Percentiles rank a stretch among this genome's conserved stretches.
These are phyloP conservation scores for Phytophthora sp. DNA, from an alignment of 352 stramenopile genomes.

Conservation along the genomic window DNA sequence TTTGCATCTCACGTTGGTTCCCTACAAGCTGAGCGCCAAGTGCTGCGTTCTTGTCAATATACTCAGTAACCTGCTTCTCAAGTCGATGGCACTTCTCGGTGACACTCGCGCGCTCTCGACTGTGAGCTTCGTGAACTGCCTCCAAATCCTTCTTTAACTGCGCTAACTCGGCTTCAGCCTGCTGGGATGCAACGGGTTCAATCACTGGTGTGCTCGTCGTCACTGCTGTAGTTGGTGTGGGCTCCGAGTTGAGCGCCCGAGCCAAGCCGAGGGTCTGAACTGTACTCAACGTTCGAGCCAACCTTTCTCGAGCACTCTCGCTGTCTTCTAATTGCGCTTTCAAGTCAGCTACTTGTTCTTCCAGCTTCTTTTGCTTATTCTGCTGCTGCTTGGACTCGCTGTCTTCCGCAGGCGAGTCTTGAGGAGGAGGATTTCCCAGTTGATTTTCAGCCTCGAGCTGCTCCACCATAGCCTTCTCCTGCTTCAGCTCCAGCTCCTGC, in stretches of 20 bases:
- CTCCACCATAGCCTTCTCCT: slow-evolving; percentile 34
- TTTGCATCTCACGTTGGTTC: slow-evolving; percentile 44
- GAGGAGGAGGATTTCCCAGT: neutral
- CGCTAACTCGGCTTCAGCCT: slow-evolving; percentile 24
- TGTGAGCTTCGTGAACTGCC: slow-evolving; percentile 9
- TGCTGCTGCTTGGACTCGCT: slow-evolving; percentile 6
- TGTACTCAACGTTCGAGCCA: slow-evolving; percentile 62
- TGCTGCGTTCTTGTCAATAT: slow-evolving; percentile 22
- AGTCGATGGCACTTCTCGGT: slow-evolving; percentile 22
- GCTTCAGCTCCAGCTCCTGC: slow-evolving; percentile 31
- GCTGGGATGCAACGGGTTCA: slow-evolving; percentile 9
- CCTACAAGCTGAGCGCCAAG: slow-evolving; percentile 36
- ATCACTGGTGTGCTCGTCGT: neutral
- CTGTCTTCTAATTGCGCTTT: slow-evolving; percentile 69
- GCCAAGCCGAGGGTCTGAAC: slow-evolving; percentile 42
- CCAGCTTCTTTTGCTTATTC: slow-evolving; percentile 33
- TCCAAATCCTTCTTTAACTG: slow-evolving; percentile 21
- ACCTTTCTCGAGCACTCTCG: slow-evolving; percentile 63
- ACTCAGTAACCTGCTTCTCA: slow-evolving; percentile 38
- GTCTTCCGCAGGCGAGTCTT: slow-evolving; percentile 2
- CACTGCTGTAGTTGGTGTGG: slow-evolving; percentile 8
- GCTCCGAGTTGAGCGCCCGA: slow-evolving; percentile 18
- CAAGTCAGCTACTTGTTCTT: slow-evolving; percentile 37
- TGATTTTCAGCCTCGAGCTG: slow-evolving; percentile 26
- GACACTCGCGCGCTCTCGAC: slow-evolving; percentile 10